Base-by-base conservation (phyloP, 2,329 filamentous ascomycete species). In the Trichoderma gracile region DNA sequence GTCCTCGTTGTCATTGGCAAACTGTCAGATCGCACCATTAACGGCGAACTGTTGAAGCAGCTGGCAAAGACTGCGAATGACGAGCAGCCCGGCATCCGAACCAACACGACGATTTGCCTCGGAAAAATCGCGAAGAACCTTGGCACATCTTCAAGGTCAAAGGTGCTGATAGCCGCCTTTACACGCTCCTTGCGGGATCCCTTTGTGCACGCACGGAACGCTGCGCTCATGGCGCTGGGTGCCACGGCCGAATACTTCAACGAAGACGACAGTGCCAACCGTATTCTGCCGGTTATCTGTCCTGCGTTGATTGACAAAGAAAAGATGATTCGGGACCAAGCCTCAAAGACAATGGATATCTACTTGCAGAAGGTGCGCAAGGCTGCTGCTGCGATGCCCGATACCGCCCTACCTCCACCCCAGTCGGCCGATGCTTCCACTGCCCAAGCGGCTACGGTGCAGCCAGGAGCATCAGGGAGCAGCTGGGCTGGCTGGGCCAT, bases 61-160 rank as follows among this genome's bases (percentile, higher is more conserved):
- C 83, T 99, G 30, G 95, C 95, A 49, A 97, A 96, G 76, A 97
- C 94, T 1, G 93, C 95, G 52, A 99, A 98, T 71, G 95, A 99
- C 68, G 95, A 98, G 71, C 94, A 99, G 73, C 93, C 95, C 1
- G 95, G 95, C 0, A 99, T 99, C 69, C 87, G 95, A 67, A 99
- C 95, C 9, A 99, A 99, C 75, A 99, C 95, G 0, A 99, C 95
- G 1, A 99, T 99, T 63, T 98, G 94, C 74, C 79, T 99, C 0
- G 95, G 95, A 23, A 98, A 97, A 73, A 97, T 99, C 70, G 93
- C 95, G 15, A 93, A 92, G 71, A 90, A 96, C 71, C 81, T 99
- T 1, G 92, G 92, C 1, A 81, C 85, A 1, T 82, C 91, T 68
- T 92, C 91, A 3, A 85, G 95, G 67, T 84, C 90, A 54, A 99